Evolutionary conservation across 352 stramenopile species (phyloP), one percentile per base, ranked within the genome.

Genomic region (Globisporangium okanoganense): DNA sequence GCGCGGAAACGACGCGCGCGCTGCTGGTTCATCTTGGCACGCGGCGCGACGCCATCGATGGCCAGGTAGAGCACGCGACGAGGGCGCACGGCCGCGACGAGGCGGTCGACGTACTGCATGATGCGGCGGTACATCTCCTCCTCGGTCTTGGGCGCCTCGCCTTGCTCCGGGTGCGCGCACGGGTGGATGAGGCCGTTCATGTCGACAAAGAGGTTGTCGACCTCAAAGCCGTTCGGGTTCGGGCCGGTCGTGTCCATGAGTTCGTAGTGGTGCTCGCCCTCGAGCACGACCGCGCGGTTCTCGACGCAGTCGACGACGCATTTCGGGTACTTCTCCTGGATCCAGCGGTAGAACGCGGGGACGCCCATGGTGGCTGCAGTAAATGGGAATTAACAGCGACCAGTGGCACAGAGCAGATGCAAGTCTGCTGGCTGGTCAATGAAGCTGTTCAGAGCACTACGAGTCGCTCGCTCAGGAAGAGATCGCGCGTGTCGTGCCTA

Each of bases 141-240:
- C 69, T 99, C 97, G 18, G 90, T 99, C 56, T 90, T 88, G 3
- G 97, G 97, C 55, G 82, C 71, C 45, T 92, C 84, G 36, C 82
- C 85, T 56, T 87, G 81, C 76, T 99, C 97, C 20, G 97, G 96
- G 77, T 99, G 98, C 5, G 94, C 95, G 71, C 98, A 99, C 22
- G 97, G 97, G 72, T 99, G 98, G 72, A 99, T 99, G 54, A 99
- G 97, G 3, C 97, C 98, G 75, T 99, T 99, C 97, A 99, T 99
- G 73, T 99, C 98, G 35, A 99, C 88, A 67, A 99, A 99, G 45
- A 99, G 81, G 76, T 99, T 99, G 78, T 99, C 97, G 48, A 97
- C 96, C 63, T 97, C 90, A 50, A 97, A 95, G 60, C 84, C 88
- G 45, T 98, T 98, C 4, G 94, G 94, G 73, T 98, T 99, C 18